A percentile compares a stretch with the other conserved stretches of the same genome.
phyloP scores from a whole-genome alignment of 1,284 basidiomycete species.

The Irpex sp. region DNA sequence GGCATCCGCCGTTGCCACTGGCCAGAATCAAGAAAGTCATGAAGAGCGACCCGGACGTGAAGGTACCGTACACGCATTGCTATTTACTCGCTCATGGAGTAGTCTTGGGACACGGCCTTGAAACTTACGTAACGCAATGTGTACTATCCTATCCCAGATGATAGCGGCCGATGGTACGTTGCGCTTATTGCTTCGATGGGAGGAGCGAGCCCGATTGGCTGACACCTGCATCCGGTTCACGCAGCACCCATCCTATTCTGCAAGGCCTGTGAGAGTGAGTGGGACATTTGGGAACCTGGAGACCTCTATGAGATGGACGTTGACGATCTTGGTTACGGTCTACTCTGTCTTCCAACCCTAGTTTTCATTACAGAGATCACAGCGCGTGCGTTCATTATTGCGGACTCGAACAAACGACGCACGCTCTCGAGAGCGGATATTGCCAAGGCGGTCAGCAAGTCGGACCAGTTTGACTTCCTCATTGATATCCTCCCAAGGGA shows the following conservation, averaged over 20 bases:
- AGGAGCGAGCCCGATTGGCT: slow-evolving; percentile 10
- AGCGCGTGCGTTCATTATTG: slow-evolving; percentile 89
- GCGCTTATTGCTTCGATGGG: not conserved
- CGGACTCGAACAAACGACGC: slow-evolving; percentile 88
- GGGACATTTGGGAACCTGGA: not conserved
- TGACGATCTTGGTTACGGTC: not conserved
- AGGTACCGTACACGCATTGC: slow-evolving; percentile 47
- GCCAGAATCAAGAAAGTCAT: slow-evolving; percentile 97
- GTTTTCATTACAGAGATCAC: slow-evolving; percentile 96
- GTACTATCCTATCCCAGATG: slow-evolving; percentile 57
- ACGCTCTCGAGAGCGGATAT: slow-evolving; percentile 91
- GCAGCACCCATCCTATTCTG: slow-evolving; percentile 90
- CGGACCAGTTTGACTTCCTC: slow-evolving; percentile 90
- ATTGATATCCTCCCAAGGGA: slow-evolving; percentile 91
- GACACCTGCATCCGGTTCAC: slow-evolving; percentile 1
- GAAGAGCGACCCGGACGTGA: slow-evolving; percentile 96
- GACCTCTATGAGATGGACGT: no score
- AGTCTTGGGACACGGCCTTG: not conserved
- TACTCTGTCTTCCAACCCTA: slow-evolving; percentile 27
- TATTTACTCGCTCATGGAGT: slow-evolving; percentile 1
- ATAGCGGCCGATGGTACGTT: slow-evolving; percentile 86
- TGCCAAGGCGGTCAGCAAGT: slow-evolving; percentile 83
- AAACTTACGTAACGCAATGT: not conserved
- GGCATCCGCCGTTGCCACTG: slow-evolving; percentile 82
- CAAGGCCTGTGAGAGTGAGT: slow-evolving; percentile 93